Conservation (phyloP, 192 early-diverging fungal genomes). For the Martensiomyces pterosporus region DNA sequence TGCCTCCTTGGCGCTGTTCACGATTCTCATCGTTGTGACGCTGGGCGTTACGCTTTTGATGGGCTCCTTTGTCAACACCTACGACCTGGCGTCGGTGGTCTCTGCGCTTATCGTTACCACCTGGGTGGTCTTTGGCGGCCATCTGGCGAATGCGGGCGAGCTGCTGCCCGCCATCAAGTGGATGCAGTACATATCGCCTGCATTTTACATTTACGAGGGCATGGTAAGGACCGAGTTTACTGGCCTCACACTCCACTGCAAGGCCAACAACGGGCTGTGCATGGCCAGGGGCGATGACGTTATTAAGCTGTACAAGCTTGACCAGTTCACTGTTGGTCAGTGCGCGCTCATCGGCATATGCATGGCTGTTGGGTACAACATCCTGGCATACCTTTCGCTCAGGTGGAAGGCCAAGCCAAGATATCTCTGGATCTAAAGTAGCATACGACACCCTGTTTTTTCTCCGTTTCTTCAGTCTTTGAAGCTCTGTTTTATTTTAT, state of each 20-base stretch:
- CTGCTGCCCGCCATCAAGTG: conserved; percentile 45
- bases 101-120: conserved; percentile 36
- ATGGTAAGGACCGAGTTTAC: conserved; percentile 46
- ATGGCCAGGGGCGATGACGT: conserved; percentile 48
- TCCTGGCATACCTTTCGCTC: conserved; percentile 41
- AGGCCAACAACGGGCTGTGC: conserved; percentile 43
- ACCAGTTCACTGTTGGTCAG: conserved; percentile 43
- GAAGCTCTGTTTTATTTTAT: neutral
- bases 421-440: conserved; percentile 38
- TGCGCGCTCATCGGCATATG: conserved; percentile 33
- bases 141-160: conserved; percentile 46
- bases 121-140: conserved; percentile 49
- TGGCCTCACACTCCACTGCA: conserved; percentile 40
- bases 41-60: conserved; percentile 41
- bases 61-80: conserved; percentile 39
- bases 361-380: conserved; percentile 36
- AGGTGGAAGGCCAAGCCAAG: conserved; percentile 49
- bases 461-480: neutral
- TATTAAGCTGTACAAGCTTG: conserved; percentile 35
- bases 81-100: conserved; percentile 43
- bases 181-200: conserved; percentile 51
- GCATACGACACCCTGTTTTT: neutral
- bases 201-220: conserved; percentile 49
- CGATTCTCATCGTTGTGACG: conserved; percentile 37
- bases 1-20: conserved; percentile 37